Base-by-base conservation (phyloP, 2,329 filamentous ascomycete species). In the Zasmidium angulare region DNA sequence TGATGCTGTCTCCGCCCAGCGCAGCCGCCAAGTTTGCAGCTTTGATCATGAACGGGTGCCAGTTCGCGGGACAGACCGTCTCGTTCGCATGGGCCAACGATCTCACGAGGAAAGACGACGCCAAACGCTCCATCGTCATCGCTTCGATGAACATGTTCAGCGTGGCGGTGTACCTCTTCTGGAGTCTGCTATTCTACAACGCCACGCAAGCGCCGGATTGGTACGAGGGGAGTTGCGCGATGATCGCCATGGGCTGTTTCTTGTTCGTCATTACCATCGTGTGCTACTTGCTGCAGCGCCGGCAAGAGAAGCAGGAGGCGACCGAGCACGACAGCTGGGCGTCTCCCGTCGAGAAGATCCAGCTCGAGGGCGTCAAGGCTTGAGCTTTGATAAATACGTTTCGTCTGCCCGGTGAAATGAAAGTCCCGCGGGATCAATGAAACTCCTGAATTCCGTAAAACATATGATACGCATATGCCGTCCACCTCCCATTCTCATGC, bases 51-150 rank as follows among this genome's bases (percentile, higher is more conserved):
- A 69, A 69, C 31, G 67, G 66, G 26, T 66, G 59, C 40, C 67
- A 69, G 43, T 69, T 62, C 47, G 67, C 66, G 10, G 66, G 66
- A 1, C 67, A 69, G 54, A 67, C 66, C 0, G 65, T 69, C 2
- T 63, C 64, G 31, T 69, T 69, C 47, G 67, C 67, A 1, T 69
- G 67, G 66, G 67, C 67, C 14, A 69, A 69, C 23, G 67, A 69
- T 22, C 55, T 69, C 2, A 64, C 62, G 2, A 50, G 67, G 0
- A 61, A 59, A 14, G 67, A 69, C 29, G 67, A 69, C 36, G 67
- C 67, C 19, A 67, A 66, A 53, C 59, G 67, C 11, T 61, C 66
- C 1, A 52, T 69, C 2, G 65, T 68, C 1, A 61, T 69, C 24
- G 65, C 66, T 2, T 62, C 61, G 24, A 69, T 69, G 63, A 69